Conservation (phyloP, 164 flowering plant species). For the Sextonia rubra region DNA sequence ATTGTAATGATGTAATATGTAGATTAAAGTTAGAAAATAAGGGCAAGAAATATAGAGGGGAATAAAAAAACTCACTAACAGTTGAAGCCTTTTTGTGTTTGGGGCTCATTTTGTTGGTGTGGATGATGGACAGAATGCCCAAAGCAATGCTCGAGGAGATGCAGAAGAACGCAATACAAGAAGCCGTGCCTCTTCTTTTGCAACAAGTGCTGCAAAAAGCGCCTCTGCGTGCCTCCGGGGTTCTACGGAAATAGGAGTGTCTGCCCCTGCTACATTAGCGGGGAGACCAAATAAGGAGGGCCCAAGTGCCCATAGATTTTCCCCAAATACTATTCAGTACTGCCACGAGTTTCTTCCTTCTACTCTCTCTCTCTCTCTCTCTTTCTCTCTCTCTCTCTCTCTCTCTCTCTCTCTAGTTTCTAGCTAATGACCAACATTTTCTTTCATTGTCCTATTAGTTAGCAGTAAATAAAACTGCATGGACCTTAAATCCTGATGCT, state of each 20-base stretch:
- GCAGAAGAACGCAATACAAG: slow-evolving; percentile 38
- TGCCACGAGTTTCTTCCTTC: not conserved
- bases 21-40: too few species aligned
- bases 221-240: slow-evolving; percentile 64
- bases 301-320: slow-evolving; percentile 52
- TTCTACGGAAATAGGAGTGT: slow-evolving; percentile 43
- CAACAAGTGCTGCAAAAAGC: slow-evolving; percentile 48
- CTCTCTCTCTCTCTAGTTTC: too few species aligned
- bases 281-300: slow-evolving; percentile 59
- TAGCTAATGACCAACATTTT: too few species aligned
- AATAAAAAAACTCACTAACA: too few species aligned
- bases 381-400: too few species aligned
- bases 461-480: too few species aligned
- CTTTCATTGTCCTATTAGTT: too few species aligned
- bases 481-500: too few species aligned
- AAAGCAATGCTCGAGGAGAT: slow-evolving; percentile 36
- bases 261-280: slow-evolving; percentile 72
- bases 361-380: not conserved
- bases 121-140: slow-evolving; percentile 39
- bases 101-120: not conserved
- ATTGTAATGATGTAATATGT: too few species aligned
- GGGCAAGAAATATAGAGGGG: too few species aligned
- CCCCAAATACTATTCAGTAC: slow-evolving; percentile 38
- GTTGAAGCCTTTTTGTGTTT: too few species aligned
- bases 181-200: slow-evolving; percentile 56